phyloP scores from a whole-genome alignment of 2,329 filamentous ascomycete species.

The Fusarium sp. region DNA sequence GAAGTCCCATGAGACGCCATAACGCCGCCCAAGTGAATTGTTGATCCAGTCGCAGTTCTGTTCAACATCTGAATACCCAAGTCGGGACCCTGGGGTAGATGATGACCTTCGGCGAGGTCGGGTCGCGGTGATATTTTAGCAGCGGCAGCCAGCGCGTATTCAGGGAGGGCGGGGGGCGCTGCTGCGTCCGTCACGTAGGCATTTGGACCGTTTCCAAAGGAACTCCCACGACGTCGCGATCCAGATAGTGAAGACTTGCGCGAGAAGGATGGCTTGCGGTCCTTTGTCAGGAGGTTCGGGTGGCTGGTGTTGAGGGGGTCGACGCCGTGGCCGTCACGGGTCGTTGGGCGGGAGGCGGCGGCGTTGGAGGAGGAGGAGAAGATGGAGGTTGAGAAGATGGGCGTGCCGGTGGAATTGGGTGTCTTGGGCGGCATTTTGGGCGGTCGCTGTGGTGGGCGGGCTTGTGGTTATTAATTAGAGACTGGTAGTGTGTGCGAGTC shows the following conservation, averaged over 20 bases:
- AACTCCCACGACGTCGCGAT: constrained; percentile 56
- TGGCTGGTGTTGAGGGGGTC: constrained; percentile 38
- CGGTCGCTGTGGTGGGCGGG: not conserved
- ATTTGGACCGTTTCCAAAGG: constrained; percentile 53
- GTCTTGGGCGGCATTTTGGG: constrained; percentile 43
- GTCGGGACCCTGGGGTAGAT: constrained; percentile 48
- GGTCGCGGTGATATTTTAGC: constrained; percentile 55
- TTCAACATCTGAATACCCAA: constrained; percentile 59
- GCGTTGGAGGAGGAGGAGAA: constrained; percentile 49
- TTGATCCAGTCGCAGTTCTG: constrained; percentile 54
- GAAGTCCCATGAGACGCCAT: constrained; percentile 26
- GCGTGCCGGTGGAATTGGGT: constrained; percentile 45
- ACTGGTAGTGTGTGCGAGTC: constrained; percentile 49
- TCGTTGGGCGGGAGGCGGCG: constrained; percentile 49
- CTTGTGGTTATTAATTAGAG: not conserved
- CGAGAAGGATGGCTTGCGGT: constrained; percentile 65
- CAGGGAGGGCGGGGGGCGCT: constrained; percentile 65
- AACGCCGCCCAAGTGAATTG: constrained; percentile 41
- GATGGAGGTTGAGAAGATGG: constrained; percentile 53
- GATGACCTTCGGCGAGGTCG: constrained; percentile 28
- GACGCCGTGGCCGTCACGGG: constrained; percentile 53
- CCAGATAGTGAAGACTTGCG: constrained; percentile 67
- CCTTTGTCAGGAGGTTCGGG: constrained; percentile 55
- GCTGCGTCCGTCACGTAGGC: constrained; percentile 59
- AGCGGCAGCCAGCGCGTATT: constrained; percentile 64